Evolutionary conservation across 495 filamentous ascomycete genomes (phyloP), one percentile per base, ranked within the genome.

Genomic region (Podospora australis): DNA sequence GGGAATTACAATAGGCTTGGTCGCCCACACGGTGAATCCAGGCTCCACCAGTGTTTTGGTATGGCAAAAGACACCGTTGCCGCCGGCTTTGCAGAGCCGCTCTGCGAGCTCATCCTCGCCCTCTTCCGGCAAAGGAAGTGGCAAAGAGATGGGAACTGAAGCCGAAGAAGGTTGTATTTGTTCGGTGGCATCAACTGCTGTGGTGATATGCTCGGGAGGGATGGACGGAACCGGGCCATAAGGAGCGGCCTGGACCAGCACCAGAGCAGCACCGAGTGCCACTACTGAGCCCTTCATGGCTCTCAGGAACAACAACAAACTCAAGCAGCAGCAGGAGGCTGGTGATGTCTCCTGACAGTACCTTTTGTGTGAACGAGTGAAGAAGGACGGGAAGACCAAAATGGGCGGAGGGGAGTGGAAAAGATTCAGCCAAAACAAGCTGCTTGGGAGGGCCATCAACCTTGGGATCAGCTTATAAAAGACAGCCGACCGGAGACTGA

Each of bases 211-310:
- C 17, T 43, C 40, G 5, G 23, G 20, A 14, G 40, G 8, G 11
- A 28, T 6, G 10, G 40, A 43, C 20, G 40, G 23, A 10, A 23
- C 40, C 40, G 22, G 40, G 10, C 39, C 39, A 26, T 26, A 43
- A 16, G 40, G 40, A 43, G 40, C 40, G 13, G 40, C 40, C 22
- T 43, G 21, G 40, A 39, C 21, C 2, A 22, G 36, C 23, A 48
- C 50, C 21, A 54, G 17, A 25, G 56, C 51, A 28, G 56, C 42
- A 16, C 48, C 46, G 43, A 56, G 28, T 48, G 44, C 54, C 28
- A 57, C 30, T 29, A 52, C 25, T 11, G 50, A 50, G 20, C 53
- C 52, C 47, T 57, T 61, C 58, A 61, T 61, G 42, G 44, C 54
- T 46, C 32, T 41, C 16, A 23, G 43, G 24, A 34, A 40, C 14